Base-by-base conservation (phyloP, 352 stramenopile species). In the Globisporangium lucens region DNA sequence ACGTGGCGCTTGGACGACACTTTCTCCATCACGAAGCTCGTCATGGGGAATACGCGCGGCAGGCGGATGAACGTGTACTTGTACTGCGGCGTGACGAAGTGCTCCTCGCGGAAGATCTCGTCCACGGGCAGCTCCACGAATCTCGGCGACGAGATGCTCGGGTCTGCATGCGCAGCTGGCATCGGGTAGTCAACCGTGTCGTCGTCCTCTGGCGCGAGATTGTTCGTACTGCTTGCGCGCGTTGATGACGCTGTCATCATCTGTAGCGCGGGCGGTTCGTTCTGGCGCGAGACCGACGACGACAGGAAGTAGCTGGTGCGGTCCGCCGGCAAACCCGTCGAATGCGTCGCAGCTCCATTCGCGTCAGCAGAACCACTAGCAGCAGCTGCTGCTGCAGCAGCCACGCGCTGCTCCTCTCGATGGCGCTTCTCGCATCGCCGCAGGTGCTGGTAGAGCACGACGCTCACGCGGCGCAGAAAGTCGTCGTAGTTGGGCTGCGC, bases 401-500 rank as follows among this genome's bases (percentile, higher is more conserved):
- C 66, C 3, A 52, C 53, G 55, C 82, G 83, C 66, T 85, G 75
- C 59, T 89, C 80, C 67, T 96, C 87, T 5, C 82, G 75, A 60
- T 82, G 56, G 33, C 85, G 85, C 74, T 94, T 93, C 73, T 97
- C 88, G 68, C 89, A 94, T 53, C 89, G 85, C 62, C 87, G 76
- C 43, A 97, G 86, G 67, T 97, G 90, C 69, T 97, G 90, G 67
- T 97, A 96, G 51, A 97, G 68, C 51, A 97, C 90, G 65, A 97
- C 89, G 63, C 85, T 94, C 62, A 96, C 89, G 71, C 89, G 84
- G 56, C 87, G 78, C 61, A 97, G 61, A 36, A 93, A 94, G 67
- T 97, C 90, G 68, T 97, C 89, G 72, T 97, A 97, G 67, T 97
- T 97, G 53, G 89, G 89, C 71, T 96, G 85, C 51, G 84, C 89